Percentiles rank a stretch among this genome's conserved stretches.
phyloP scores from a whole-genome alignment of 1,284 basidiomycete species.

The Blastosporella zonata region DNA sequence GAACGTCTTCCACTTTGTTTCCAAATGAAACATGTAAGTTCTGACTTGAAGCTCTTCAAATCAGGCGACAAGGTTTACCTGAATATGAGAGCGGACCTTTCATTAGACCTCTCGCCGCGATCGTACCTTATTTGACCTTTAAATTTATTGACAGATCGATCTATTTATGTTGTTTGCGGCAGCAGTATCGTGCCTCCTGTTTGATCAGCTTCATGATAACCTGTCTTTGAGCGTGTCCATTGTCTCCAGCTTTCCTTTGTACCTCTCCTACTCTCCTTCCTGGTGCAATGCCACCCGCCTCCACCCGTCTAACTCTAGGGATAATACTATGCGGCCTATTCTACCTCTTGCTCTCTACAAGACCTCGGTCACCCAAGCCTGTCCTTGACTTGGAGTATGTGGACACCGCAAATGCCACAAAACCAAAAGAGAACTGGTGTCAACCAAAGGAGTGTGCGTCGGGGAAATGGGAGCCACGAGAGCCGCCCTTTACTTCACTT shows the following conservation, averaged over 20 bases:
- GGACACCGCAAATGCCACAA: constrained; percentile 4
- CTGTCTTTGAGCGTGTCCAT: background rate
- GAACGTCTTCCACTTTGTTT: too few relatives aligned
- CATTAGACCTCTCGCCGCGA: too few relatives aligned
- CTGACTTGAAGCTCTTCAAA: too few relatives aligned
- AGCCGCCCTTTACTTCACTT: constrained; percentile 21
- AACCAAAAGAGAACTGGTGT: constrained; percentile 17
- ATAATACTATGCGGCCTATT: constrained; percentile 14
- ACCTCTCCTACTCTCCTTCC: background rate
- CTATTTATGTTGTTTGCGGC: background rate
- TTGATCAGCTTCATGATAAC: constrained; percentile 8
- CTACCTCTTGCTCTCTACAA: constrained; percentile 11
- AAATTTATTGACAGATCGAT: constrained; percentile 1
- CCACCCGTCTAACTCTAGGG: constrained; percentile 10
- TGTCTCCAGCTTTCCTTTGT: background rate
- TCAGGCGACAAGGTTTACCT: too few relatives aligned
- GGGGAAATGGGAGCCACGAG: constrained; percentile 24
- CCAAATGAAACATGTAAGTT: too few relatives aligned
- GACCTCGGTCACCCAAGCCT: constrained; percentile 2
- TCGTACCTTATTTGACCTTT: background rate
- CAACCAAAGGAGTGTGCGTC: constrained; percentile 21
- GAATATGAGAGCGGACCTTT: background rate
- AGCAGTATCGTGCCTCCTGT: constrained; percentile 1
- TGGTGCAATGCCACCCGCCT: constrained; percentile 5
- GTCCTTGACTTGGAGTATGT: constrained; percentile 6